Base-by-base conservation (phyloP, 2,329 filamentous ascomycete genomes). In the Hypoxylon sp. region DNA sequence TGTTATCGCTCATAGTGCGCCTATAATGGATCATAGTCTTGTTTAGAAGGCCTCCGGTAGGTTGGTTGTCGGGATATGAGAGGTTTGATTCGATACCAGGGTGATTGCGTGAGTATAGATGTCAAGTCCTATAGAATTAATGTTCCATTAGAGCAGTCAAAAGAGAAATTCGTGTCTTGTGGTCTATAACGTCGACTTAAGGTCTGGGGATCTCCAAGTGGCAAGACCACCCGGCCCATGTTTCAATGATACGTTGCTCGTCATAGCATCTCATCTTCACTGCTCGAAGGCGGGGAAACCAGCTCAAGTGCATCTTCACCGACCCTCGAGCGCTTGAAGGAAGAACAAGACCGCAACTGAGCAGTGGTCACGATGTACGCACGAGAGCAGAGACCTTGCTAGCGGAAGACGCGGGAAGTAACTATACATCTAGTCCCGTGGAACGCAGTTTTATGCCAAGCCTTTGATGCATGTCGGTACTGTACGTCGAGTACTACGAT, bases 321-420 rank as follows among this genome's bases (percentile, higher is more conserved):
- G 42, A 42, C 27, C 11, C 35, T 27, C 27, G 34, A 45, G 41
- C 34, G 34, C 36, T 7, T 40, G 13, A 17, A 42, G 8, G 11
- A 47, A 35, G 36, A 8, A 21, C 12, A 29, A 7, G 12, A n/a
- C 19, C 30, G 21, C 34, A 29, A 35, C 30, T 37, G 12, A 36
- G 12, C 20, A 43, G 31, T 17, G 12, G 40, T 29, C 30, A 30
- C 31, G 7, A 15, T 26, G 34, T 15, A 38, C 16, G 30, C n/a
- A 9, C 21, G 32, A 43, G 25, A 49, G 15, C 23, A 46, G 29
- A 41, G 45, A 25, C 12, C 38, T n/a, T 42, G 17, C 3, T 12
- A 37, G 46, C 27, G 56, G 52, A 50, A 54, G 19, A 36, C 25
- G 23, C 53, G 53, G 46, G 38, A 59, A 29, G 49, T 51, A 49